phyloP scores from a whole-genome alignment of 331 rosid genomes.

The Malus hybrid region DNA sequence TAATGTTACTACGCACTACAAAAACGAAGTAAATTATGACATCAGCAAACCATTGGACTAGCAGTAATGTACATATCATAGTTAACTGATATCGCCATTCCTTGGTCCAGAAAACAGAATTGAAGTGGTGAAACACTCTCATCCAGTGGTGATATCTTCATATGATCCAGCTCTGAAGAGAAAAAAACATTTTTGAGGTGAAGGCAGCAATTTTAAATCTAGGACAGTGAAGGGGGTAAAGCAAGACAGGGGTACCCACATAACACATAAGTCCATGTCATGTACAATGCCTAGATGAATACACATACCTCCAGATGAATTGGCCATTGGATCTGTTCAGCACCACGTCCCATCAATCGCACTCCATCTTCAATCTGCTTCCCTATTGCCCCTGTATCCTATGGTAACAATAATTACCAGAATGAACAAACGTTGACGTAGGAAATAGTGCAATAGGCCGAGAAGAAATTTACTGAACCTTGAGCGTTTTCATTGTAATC shows the following conservation, averaged over 20 bases:
- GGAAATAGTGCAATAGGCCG: conserved; percentile 13
- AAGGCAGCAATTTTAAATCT: not conserved
- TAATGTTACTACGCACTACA: not conserved
- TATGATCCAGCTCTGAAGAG: not conserved
- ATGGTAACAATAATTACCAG: conserved; percentile 17
- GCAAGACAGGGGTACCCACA: not conserved
- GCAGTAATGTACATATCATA: not conserved
- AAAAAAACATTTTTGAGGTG: not conserved
- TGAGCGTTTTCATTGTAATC: conserved; percentile 88
- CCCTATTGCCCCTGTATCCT: conserved; percentile 90
- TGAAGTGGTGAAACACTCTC: not conserved
- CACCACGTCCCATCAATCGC: conserved; percentile 94
- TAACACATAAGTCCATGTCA: not conserved
- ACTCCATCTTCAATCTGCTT: conserved; percentile 90
- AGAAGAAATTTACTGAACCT: conserved; percentile 42
- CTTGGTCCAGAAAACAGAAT: not conserved
- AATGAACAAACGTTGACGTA: conserved; percentile 22
- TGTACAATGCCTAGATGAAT: not conserved
- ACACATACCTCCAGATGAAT: conserved; percentile 76
- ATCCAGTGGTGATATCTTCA: not conserved
- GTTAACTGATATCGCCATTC: not conserved
- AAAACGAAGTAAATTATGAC: not conserved
- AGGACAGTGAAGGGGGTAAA: not conserved
- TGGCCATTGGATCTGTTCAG: conserved; percentile 87
- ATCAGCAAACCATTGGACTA: not conserved